Evolutionary conservation across 2,329 filamentous ascomycete species (phyloP), one percentile per base, ranked within the genome.

Genomic region (Decorospora gaudefroyi): DNA sequence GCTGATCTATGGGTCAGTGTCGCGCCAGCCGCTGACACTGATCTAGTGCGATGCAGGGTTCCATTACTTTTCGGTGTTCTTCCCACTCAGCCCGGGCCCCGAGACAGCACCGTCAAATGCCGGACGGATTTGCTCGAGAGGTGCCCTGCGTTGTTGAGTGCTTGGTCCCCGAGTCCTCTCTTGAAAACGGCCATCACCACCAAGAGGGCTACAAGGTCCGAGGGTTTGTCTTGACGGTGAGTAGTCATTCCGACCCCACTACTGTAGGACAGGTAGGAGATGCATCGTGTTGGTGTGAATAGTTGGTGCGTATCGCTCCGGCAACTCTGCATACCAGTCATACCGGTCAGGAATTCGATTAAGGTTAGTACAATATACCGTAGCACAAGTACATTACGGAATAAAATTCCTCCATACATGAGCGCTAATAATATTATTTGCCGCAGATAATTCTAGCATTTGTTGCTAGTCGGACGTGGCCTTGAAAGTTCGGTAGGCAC

Each of bases 1-100:
- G 42, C 29, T 35, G 38, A 27, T 22, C 33, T 15, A 11, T 16
- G 22, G 29, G 6, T 26, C 16, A 38, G 29, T 31, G 37, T 34
- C 34, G 42, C 37, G 29, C 39, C 42, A 35, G n/a, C 26, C 34
- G 19, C 19, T 21, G 15, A 16, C n/a, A n/a, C 27, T 35, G 22
- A 18, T 15, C 5, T 21, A 42, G 38, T 37, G n/a, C 23, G 12
- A 30, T 28, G 21, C 32, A 46, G 32, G 31, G 26, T 31, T 6
- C 22, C 28, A 23, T 23, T 28, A 13, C 17, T 13, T 30, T 21
- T 18, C 27, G 12, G 6, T 16, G 18, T 19, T 27, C 19, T 25
- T 15, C n/a, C n/a, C n/a, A n/a, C n/a, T 31, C 19, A 21, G 12
- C 10, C 17, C 17, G 27, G 26, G 34, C 23, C n/a, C 23, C 17